Conservation (phyloP, 371 early-diverging fungal species). For the Encephalitozoon hellem region DNA sequence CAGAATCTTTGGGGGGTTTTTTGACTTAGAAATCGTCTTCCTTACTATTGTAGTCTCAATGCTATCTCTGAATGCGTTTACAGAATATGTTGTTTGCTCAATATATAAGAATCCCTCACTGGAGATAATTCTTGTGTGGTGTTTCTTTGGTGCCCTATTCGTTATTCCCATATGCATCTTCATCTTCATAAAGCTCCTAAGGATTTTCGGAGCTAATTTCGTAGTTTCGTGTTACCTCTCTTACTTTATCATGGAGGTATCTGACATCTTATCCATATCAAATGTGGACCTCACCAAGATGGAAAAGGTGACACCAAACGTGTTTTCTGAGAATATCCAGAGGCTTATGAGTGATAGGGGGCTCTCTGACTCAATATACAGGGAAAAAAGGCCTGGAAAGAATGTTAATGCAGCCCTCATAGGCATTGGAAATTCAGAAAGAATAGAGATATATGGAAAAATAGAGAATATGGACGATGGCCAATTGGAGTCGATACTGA, state of each 20-base stretch:
- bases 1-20: not conserved
- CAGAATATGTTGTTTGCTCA: not conserved
- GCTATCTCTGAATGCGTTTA: not conserved
- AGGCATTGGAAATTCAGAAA: constrained; percentile 47
- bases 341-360: constrained; percentile 27
- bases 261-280: constrained; percentile 47
- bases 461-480: constrained; percentile 32
- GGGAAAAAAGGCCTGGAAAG: constrained; percentile 31
- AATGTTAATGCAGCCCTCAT: constrained; percentile 59
- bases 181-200: constrained; percentile 22
- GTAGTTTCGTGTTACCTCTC: constrained; percentile 54
- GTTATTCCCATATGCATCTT: not conserved
- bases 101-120: not conserved
- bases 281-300: constrained; percentile 39
- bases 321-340: constrained; percentile 50
- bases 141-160: not conserved
- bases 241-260: constrained; percentile 34
- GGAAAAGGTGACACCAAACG: constrained; percentile 19
- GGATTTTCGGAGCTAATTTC: constrained; percentile 36
- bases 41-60: not conserved
- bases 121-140: not conserved
- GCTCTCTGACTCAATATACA: constrained; percentile 49
- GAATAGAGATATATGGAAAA: constrained; percentile 61
- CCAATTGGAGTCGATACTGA: constrained; percentile 55
- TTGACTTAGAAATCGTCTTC: not conserved